Base-by-base conservation (phyloP, 768 basidiomycete species). In the Leccinum aurantiacum region DNA sequence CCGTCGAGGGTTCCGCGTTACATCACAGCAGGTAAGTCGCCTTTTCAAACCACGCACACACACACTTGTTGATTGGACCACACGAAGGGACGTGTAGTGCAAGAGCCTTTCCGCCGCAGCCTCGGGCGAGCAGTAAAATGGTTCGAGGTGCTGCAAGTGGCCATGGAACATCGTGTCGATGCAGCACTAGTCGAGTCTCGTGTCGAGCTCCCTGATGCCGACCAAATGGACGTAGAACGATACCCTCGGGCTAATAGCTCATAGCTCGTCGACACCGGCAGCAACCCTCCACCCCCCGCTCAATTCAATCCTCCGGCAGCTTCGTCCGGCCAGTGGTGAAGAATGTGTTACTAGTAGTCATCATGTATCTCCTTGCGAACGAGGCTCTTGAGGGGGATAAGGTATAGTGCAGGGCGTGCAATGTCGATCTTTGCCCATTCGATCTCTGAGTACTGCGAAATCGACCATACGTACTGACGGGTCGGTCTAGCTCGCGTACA, bases 391-490 rank as follows among this genome's bases (percentile, higher is more conserved):
- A 95, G 77, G 47, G 89, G 78, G 62, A 98, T 74, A 49, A 99
- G 82, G 77, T 97, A 98, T 59, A 99, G 74, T 2, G 93, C 77
- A 44, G 96, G 96, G 10, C 94, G 94, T 6, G 96, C 87, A 67
- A 99, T 86, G 70, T 97, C 89, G 72, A 97, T 88, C 86, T 98
- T 95, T 96, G 33, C 38, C 52, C 15, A 48, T 44, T 52, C 7
- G 47, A 37, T 60, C 56, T 44, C 33, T 64, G 63, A 67, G 67
- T 57, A 3, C 37, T 47, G 44, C n/a, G 41, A 38, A 46, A 29
- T 46, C 19, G 50, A 4, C 3, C 11, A 10, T 48, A 1, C 4
- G 15, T 15, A 13, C 11, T 24, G 29, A 29, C 29, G 29, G 22
- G 22, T 22, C 22, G 27, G 29, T 29, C 35, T 35, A 35, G 15